phyloP scores from a whole-genome alignment of 164 flowering plant genomes.

The Nelumbo lutea region DNA sequence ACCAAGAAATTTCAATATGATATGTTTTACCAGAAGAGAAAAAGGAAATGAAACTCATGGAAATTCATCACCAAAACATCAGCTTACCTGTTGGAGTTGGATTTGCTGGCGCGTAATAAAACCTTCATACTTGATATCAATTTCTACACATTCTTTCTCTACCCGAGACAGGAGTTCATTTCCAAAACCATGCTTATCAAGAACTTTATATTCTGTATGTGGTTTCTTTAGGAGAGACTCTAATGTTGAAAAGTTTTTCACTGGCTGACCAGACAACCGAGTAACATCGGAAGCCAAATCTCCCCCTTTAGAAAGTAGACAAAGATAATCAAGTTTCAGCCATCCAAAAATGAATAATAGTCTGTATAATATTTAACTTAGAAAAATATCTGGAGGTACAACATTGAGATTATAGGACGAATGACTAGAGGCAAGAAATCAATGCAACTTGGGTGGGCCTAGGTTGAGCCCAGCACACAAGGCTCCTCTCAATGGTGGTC shows the following conservation, averaged over 20 bases:
- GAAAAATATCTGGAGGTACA: neutral
- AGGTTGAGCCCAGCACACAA: too few species aligned
- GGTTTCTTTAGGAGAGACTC: slow-evolving; percentile 93
- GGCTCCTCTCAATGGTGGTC: too few species aligned
- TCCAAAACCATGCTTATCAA: slow-evolving; percentile 94
- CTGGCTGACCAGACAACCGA: slow-evolving; percentile 72
- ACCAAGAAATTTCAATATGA: neutral
- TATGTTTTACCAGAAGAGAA: neutral
- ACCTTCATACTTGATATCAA: slow-evolving; percentile 94
- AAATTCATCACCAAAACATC: slow-evolving; percentile 1
- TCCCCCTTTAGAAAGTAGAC: slow-evolving; percentile 47
- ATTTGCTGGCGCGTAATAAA: slow-evolving; percentile 77
- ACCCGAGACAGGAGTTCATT: slow-evolving; percentile 47
- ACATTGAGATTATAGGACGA: neutral
- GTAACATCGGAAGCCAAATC: slow-evolving; percentile 73
- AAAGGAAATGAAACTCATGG: neutral
- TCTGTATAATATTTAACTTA: neutral
- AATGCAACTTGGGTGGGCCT: too few species aligned
- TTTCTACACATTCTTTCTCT: slow-evolving; percentile 90
- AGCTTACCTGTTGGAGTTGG: slow-evolving; percentile 79
- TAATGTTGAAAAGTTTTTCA: slow-evolving; percentile 59
- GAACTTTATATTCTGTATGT: slow-evolving; percentile 63
- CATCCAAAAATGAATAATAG: neutral
- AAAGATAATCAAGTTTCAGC: neutral
- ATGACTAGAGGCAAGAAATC: neutral